A percentile compares a stretch with the other conserved stretches of the same genome.
phyloP scores from a whole-genome alignment of 306 rosid genomes.

The Pterocarpus macrocarpus region DNA sequence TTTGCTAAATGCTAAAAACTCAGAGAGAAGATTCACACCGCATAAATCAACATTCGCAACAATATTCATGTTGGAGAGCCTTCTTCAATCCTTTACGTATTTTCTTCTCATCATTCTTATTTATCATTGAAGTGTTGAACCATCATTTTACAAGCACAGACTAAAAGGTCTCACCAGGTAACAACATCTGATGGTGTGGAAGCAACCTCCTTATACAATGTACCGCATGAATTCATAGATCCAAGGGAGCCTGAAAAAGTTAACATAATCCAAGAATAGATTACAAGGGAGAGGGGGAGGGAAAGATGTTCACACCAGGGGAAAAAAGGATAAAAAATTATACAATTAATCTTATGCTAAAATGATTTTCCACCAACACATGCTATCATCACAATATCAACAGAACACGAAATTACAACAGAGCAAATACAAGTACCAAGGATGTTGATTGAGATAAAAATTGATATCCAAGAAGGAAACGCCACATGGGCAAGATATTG shows the following conservation, averaged over 20 bases:
- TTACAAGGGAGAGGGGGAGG: constrained; percentile 21
- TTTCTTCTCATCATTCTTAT: background rate
- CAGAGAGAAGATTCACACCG: constrained; percentile 12
- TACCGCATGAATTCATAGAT: constrained; percentile 81
- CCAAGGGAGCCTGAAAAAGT: constrained; percentile 82
- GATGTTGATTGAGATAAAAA: constrained; percentile 35
- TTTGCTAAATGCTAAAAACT: constrained; percentile 34
- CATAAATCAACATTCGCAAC: constrained; percentile 26
- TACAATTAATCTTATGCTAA: constrained; percentile 16
- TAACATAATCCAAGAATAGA: constrained; percentile 26
- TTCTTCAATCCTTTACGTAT: constrained; percentile 22
- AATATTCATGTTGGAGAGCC: constrained; percentile 10
- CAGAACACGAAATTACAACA: constrained; percentile 3
- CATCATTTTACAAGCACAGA: constrained; percentile 9
- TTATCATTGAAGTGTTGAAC: constrained; percentile 12
- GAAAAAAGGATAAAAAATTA: constrained; percentile 8
- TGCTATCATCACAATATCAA: constrained; percentile 26
- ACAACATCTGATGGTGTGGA: constrained; percentile 57
- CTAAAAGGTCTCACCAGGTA: constrained; percentile 74
- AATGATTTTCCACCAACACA: constrained; percentile 16
- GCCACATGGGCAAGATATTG: constrained; percentile 4
- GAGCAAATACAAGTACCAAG: constrained; percentile 22
- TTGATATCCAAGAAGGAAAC: constrained; percentile 23
- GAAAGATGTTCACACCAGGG: background rate
- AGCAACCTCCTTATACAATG: constrained; percentile 65